These are phyloP conservation scores for Metschnikowia anglica DNA, from an alignment of 805 yeast genomes.

Conservation along the genomic window DNA sequence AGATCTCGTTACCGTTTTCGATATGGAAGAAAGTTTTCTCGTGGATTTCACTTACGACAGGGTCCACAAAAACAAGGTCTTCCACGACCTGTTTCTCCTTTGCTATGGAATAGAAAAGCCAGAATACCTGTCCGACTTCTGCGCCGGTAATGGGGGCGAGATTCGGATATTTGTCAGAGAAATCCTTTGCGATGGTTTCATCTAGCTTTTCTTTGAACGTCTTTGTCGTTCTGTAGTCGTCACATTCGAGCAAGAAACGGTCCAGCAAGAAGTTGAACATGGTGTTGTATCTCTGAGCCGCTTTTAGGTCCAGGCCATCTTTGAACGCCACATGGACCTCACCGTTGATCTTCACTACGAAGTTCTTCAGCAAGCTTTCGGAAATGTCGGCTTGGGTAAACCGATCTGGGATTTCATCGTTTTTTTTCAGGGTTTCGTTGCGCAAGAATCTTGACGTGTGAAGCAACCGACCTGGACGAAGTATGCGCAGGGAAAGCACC, in stretches of 20 bases:
- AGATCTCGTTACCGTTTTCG: conserved; percentile 20
- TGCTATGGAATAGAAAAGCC: conserved; percentile 31
- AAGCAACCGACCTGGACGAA: conserved; percentile 1
- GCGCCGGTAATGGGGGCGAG: conserved; percentile 24
- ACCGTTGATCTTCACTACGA: not conserved
- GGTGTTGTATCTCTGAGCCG: conserved; percentile 18
- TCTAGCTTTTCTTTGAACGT: conserved; percentile 4
- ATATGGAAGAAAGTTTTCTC: not conserved
- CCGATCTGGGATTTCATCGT: not conserved
- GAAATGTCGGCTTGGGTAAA: not conserved
- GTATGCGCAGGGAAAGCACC: not conserved
- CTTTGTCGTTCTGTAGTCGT: conserved; percentile 1
- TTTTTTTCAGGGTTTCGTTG: not conserved
- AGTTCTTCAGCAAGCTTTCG: not conserved
- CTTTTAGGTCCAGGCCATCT: conserved; percentile 17
- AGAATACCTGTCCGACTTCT: conserved; percentile 29
- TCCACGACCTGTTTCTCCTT: conserved; percentile 27
- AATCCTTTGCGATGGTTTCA: conserved; percentile 16
- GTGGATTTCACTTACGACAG: conserved; percentile 24
- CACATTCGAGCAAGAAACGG: conserved; percentile 28
- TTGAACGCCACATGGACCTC: not conserved
- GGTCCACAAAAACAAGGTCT: conserved; percentile 29
- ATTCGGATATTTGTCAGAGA: conserved; percentile 23
- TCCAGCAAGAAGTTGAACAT: conserved; percentile 25
- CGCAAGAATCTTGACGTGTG: conserved; percentile 3